These are phyloP conservation scores for Suillus hirtellus DNA, from an alignment of 768 basidiomycete species.

Conservation along the genomic window DNA sequence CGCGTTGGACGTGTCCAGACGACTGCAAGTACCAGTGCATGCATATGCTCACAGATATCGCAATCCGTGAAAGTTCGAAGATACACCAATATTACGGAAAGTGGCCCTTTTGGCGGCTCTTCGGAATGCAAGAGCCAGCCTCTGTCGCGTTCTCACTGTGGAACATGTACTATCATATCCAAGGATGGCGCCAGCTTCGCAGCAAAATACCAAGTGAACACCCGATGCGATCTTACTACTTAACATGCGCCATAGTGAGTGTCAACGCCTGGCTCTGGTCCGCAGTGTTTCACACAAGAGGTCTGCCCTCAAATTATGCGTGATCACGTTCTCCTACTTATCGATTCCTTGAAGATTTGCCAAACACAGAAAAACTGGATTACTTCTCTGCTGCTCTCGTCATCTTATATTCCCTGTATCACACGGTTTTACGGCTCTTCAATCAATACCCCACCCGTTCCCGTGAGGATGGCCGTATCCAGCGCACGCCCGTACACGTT, in stretches of 20 bases:
- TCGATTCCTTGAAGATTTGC: constrained; percentile 55
- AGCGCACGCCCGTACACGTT: constrained; percentile 19
- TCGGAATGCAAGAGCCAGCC: constrained; percentile 94
- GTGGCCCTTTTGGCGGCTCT: constrained; percentile 91
- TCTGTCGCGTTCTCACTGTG: constrained; percentile 87
- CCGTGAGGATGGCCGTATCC: constrained; percentile 24
- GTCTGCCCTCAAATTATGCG: constrained; percentile 40
- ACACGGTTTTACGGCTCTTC: constrained; percentile 72
- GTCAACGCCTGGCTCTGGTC: constrained; percentile 95
- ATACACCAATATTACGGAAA: constrained; percentile 91
- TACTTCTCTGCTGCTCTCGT: constrained; percentile 92
- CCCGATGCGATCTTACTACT: constrained; percentile 71
- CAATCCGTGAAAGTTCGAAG: constrained; percentile 39
- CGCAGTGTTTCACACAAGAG: constrained; percentile 88
- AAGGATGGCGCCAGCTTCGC: constrained; percentile 54
- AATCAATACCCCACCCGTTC: constrained; percentile 57
- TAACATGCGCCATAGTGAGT: constrained; percentile 65
- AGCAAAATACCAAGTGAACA: constrained; percentile 52
- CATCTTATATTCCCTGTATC: constrained; percentile 81
- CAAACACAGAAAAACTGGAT: constrained; percentile 85
- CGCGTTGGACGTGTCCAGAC: constrained; percentile 85
- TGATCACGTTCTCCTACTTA: constrained; percentile 9
- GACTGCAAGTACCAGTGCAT: constrained; percentile 91
- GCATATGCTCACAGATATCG: constrained; percentile 69
- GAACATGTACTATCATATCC: constrained; percentile 76